Base-by-base conservation (phyloP, 371 early-diverging fungal genomes). In the Syncephalastrum racemosum region DNA sequence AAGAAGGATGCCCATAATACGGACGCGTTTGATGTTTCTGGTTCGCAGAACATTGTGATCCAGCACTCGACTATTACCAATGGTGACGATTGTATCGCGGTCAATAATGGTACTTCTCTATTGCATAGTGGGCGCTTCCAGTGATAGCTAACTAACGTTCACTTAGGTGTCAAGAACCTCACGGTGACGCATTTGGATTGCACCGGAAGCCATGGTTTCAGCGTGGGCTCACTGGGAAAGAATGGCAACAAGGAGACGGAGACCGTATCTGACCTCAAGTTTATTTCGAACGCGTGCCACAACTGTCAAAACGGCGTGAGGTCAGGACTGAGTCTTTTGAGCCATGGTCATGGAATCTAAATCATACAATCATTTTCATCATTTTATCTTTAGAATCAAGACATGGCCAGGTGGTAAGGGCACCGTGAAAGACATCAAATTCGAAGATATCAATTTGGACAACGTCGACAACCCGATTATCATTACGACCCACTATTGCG, bases 301-400 rank as follows among this genome's bases (percentile, higher is more conserved):
- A 59, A 73, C 50, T 73, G 73, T 44, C 70, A 69, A 57, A 69
- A 69, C 31, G 70, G 73, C 55, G 58, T 73, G 19, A 59, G 71
- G 57, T 56, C 5, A 31, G 8, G 2, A 31, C 10, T 5, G 36
- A 31, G 2, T 12, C 10, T 31, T 31, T 2, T 25, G 5, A 31
- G 0, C 12, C 10, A 31, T 10, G 12, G 12, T 5, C 36, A 31
- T 31, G 10, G 10, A 31, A 31, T 31, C 2, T 10, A 10, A 31
- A 2, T 8, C 36, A 8, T 0, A 8, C 36, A 31, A 10, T 12
- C 12, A 31, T 5, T 10, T 25, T n/a, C n/a, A n/a, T n/a, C 25
- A 25, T 8, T 50, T 8, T 31, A 31, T 31, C 25, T 31, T 5
- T 10, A 57, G 63, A 54, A 67, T 69, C 59, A 73, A 73, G 63